Conservation (phyloP, 176 grass and related monocot species). For the Hyparrhenia diplandra region DNA sequence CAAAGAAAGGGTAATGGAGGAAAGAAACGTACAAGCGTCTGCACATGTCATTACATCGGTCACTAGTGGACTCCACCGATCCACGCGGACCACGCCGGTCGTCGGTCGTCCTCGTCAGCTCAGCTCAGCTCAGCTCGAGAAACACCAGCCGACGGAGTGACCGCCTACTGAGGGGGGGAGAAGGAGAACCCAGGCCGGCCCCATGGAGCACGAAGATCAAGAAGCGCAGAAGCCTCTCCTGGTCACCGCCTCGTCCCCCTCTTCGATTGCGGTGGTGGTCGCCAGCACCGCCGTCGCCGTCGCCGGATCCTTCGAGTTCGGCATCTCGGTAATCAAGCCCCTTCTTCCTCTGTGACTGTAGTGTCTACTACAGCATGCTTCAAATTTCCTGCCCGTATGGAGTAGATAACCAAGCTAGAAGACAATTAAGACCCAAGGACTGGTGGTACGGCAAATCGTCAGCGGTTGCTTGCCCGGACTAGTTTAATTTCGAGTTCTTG, state of each 20-base stretch:
- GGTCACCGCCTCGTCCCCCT: not conserved
- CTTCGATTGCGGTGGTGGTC: constrained; percentile 39
- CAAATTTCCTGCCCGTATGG: not conserved
- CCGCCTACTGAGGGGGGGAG: not conserved
- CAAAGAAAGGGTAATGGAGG: not conserved
- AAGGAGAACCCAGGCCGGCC: not conserved
- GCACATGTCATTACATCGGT: not conserved
- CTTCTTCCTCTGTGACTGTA: not conserved
- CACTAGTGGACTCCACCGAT: not conserved
- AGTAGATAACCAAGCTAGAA: not conserved
- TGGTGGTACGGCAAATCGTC: not conserved
- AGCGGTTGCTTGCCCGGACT: not conserved
- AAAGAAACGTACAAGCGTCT: not conserved
- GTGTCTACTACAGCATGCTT: not conserved
- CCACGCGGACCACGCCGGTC: not conserved
- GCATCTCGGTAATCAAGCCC: constrained; percentile 35
- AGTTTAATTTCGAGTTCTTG: not conserved
- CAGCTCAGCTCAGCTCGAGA: not conserved
- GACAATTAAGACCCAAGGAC: not conserved
- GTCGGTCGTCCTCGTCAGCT: not conserved
- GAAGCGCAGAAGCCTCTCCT: constrained; percentile 22
- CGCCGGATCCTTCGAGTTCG: constrained; percentile 64
- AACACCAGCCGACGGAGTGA: not conserved
- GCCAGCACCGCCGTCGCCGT: constrained; percentile 53
- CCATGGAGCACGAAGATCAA: constrained; percentile 12